Evolutionary conservation across 208 protist genomes (phyloP).

Genomic region (Leishmania lainsoni): DNA sequence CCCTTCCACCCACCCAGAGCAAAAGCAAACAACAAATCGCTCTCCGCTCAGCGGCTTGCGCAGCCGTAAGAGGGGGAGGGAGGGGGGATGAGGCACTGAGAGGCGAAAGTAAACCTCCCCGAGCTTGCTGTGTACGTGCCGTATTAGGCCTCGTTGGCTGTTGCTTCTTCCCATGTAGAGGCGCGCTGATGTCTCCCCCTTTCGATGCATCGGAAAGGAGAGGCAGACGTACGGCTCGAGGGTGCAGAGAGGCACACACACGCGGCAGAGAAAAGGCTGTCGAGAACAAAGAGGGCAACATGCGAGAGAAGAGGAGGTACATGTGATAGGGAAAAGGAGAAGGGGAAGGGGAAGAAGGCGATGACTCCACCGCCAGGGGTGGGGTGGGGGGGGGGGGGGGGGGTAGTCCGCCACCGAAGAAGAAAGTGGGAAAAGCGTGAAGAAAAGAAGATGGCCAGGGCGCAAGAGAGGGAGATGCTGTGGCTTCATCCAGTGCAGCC

Average conservation of each 20-base stretch:
- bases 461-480: not conserved
- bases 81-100: not conserved
- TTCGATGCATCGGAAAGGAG: not conserved
- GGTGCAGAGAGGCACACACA: not conserved
- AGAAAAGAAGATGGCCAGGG: not conserved
- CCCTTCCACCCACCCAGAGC: not conserved
- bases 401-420: not conserved
- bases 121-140: not conserved
- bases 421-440: not conserved
- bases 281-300: not conserved
- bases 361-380: not conserved
- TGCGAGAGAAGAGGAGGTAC: not conserved
- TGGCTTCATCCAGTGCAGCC: not conserved
- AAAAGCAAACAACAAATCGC: not conserved
- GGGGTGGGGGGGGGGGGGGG: not conserved
- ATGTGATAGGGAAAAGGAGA: not conserved
- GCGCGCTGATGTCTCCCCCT: not conserved
- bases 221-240: not conserved
- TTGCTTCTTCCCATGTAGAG: not conserved
- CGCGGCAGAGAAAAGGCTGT: not conserved
- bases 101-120: not conserved
- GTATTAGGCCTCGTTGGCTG: not conserved
- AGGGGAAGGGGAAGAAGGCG: not conserved
- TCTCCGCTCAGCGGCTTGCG: not conserved
- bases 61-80: not conserved